Conservation (phyloP, 2,329 filamentous ascomycete genomes). For the Xylaria sp. region DNA sequence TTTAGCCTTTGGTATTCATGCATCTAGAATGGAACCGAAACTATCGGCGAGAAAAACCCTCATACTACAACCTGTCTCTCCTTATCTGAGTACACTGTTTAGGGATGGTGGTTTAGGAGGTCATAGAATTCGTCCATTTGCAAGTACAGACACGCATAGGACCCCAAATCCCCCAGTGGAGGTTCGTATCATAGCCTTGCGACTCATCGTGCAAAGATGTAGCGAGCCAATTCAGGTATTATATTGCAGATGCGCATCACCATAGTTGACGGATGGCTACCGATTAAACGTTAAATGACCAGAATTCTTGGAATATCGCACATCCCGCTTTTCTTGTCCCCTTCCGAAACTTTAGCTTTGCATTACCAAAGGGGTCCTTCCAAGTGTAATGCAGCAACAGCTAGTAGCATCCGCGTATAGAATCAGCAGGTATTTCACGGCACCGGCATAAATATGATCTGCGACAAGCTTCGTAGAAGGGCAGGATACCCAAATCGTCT, state of each 20-base stretch:
- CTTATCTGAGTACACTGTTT: neutral
- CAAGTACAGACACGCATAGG: neutral
- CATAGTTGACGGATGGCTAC: neutral
- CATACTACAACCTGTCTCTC: neutral
- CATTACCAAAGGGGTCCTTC: neutral
- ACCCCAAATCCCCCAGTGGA: neutral
- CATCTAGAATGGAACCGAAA: neutral
- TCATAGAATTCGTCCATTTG: neutral
- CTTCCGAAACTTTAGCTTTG: neutral
- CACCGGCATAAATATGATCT: neutral
- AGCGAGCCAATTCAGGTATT: neutral
- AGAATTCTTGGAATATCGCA: neutral
- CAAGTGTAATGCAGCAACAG: neutral
- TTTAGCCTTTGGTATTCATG: neutral
- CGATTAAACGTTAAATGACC: neutral
- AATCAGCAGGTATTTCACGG: neutral
- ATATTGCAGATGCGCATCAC: neutral
- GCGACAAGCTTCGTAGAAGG: neutral
- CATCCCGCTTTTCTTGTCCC: neutral
- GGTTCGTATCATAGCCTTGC: neutral
- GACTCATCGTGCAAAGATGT: neutral
- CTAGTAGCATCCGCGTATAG: neutral
- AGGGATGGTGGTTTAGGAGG: neutral
- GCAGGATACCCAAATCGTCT: neutral
- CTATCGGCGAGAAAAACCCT: neutral